phyloP scores from a whole-genome alignment of 306 rosid species.

The Alnus glutinosa region DNA sequence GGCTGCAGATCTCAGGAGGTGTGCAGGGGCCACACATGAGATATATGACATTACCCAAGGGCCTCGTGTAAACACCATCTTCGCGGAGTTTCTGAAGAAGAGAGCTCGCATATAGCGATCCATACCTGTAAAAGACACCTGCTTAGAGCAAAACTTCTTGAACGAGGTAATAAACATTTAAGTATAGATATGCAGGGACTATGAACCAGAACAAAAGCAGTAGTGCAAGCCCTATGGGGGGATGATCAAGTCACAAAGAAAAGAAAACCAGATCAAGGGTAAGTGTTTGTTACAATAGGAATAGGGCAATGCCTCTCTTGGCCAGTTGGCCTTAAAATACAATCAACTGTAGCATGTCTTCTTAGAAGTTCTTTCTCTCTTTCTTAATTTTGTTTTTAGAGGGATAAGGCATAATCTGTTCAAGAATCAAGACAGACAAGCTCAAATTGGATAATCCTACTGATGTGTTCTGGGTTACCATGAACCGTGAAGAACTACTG shows the following conservation, averaged over 20 bases:
- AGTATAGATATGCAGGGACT: neutral
- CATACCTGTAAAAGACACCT: constrained; percentile 60
- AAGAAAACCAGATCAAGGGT: neutral
- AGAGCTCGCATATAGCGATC: constrained; percentile 65
- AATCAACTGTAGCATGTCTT: neutral
- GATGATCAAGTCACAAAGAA: neutral
- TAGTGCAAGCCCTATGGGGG: neutral
- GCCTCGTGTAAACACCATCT: constrained; percentile 81
- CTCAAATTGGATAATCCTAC: neutral
- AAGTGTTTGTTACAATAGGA: neutral
- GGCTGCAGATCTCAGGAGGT: constrained; percentile 63
- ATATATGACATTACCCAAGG: constrained; percentile 81
- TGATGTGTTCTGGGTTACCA: neutral
- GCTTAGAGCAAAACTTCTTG: constrained; percentile 16
- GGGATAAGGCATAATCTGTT: no score
- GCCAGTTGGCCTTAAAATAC: neutral
- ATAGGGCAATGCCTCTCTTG: neutral
- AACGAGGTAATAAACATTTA: constrained; percentile 3
- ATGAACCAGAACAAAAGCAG: neutral
- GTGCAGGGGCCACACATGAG: constrained; percentile 95
- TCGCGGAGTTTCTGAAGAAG: constrained; percentile 73
- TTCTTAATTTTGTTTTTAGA: neutral
- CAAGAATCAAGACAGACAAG: no score
- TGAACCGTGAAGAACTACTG: neutral
- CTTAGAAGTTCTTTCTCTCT: neutral